Percentiles rank a stretch among this genome's conserved stretches.
Evolutionary conservation across 2,329 filamentous ascomycete genomes (phyloP).

Genomic region (Zasmidium angulare): DNA sequence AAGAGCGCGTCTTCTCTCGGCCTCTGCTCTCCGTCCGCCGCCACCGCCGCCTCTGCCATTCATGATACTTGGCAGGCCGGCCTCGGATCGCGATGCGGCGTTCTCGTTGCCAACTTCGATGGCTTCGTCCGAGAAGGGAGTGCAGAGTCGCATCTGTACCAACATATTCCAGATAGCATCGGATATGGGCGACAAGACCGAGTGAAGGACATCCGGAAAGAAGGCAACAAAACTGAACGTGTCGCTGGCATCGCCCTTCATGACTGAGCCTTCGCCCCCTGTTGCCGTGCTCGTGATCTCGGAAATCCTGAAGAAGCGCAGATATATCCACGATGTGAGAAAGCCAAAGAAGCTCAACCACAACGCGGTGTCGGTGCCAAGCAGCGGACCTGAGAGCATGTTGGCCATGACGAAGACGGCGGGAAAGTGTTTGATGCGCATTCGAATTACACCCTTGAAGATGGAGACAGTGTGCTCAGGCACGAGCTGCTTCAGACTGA

Average conservation of each 20-base stretch:
- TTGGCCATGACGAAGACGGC: slow-evolving; percentile 74
- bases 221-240: slow-evolving; percentile 96
- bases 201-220: slow-evolving; percentile 83
- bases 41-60: slow-evolving; percentile 47
- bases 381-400: slow-evolving; percentile 61
- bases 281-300: slow-evolving; percentile 42
- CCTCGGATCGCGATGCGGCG: slow-evolving; percentile 64
- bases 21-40: slow-evolving; percentile 68
- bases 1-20: slow-evolving; percentile 82
- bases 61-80: slow-evolving; percentile 60
- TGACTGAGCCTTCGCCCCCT: slow-evolving; percentile 52
- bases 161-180: slow-evolving; percentile 73
- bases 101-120: slow-evolving; percentile 71
- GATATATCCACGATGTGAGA: slow-evolving; percentile 87
- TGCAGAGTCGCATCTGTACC: slow-evolving; percentile 74
- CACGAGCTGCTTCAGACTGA: slow-evolving; percentile 95
- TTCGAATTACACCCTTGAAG: slow-evolving; percentile 81
- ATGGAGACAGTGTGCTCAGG: slow-evolving; percentile 96
- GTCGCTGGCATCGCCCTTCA: slow-evolving; percentile 90
- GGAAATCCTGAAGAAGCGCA: slow-evolving; percentile 88
- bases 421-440: slow-evolving; percentile 80
- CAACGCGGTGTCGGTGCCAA: slow-evolving; percentile 73
- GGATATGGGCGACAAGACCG: slow-evolving; percentile 70
- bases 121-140: slow-evolving; percentile 80
- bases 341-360: slow-evolving; percentile 80